A percentile compares a stretch with the other conserved stretches of the same genome.
Conservation (phyloP, 495 filamentous ascomycete species). For the Penicillium robsamsonii region DNA sequence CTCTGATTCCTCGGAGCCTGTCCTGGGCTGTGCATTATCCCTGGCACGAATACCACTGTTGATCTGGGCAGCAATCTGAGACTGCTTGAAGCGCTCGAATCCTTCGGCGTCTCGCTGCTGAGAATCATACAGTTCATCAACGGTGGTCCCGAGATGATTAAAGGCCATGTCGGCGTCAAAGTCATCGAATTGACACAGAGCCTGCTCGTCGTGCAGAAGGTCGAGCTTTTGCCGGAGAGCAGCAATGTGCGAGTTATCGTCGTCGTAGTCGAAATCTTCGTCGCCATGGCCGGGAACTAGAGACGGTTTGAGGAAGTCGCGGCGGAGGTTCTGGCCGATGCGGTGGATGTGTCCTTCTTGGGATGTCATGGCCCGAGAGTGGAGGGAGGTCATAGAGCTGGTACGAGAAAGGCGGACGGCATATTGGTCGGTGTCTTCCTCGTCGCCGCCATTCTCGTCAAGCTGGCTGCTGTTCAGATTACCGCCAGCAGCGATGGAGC, state of each 20-base stretch:
- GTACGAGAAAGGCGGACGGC: conserved; percentile 58
- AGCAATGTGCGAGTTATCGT: conserved; percentile 54
- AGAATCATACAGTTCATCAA: conserved; percentile 51
- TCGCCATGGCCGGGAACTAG: conserved; percentile 30
- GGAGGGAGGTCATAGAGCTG: conserved; percentile 75
- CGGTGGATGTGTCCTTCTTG: conserved; percentile 91
- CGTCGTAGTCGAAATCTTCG: conserved; percentile 45
- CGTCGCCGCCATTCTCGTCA: conserved; percentile 43
- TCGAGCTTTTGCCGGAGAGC: conserved; percentile 62
- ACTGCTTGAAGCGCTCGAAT: conserved; percentile 64
- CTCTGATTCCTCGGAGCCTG: conserved; percentile 10
- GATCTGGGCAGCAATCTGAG: conserved; percentile 62
- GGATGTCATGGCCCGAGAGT: conserved; percentile 71
- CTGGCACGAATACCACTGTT: conserved; percentile 45
- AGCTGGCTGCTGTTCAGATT: conserved; percentile 34
- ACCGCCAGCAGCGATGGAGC: conserved; percentile 32
- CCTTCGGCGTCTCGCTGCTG: conserved; percentile 57
- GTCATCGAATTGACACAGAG: conserved; percentile 52
- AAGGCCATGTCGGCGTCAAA: conserved; percentile 59
- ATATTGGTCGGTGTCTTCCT: conserved; percentile 51
- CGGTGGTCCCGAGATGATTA: conserved; percentile 54
- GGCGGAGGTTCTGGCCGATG: conserved; percentile 75
- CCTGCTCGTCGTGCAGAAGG: conserved; percentile 56
- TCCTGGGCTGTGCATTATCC: conserved; percentile 3
- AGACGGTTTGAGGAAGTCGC: conserved; percentile 57